Percentiles rank a stretch among this genome's conserved stretches.
phyloP scores from a whole-genome alignment of 805 yeast species.

The Candida ortonii region DNA sequence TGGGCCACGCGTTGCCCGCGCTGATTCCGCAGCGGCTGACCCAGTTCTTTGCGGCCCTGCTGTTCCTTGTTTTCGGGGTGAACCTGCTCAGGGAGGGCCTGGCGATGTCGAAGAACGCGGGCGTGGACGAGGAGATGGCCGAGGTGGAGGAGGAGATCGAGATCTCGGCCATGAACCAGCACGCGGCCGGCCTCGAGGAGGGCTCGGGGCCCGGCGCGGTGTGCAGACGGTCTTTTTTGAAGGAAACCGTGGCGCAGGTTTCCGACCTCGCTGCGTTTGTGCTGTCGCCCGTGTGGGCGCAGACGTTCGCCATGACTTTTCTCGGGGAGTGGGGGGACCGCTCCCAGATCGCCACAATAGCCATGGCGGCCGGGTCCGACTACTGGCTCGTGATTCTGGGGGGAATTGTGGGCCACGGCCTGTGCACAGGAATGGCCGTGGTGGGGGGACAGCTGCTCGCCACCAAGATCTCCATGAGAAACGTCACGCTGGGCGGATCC shows the following conservation, averaged over 20 bases:
- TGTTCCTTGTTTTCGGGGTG: constrained; percentile 81
- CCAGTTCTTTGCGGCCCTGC: constrained; percentile 72
- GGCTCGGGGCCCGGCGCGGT: constrained; percentile 35
- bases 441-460: constrained; percentile 91
- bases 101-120: constrained; percentile 73
- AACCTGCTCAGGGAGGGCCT: constrained; percentile 78
- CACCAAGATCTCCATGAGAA: constrained; percentile 83
- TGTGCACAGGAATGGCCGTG: constrained; percentile 90
- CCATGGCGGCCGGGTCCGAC: constrained; percentile 96
- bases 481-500: constrained; percentile 89
- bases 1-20: constrained; percentile 88
- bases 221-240: constrained; percentile 4
- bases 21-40: constrained; percentile 78
- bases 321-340: constrained; percentile 99
- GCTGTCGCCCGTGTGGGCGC: constrained; percentile 88
- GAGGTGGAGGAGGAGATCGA: constrained; percentile 95
- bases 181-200: constrained; percentile 57
- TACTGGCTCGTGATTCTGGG: constrained; percentile 88
- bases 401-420: constrained; percentile 82
- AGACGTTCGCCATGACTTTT: constrained; percentile 93
- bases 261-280: constrained; percentile 57
- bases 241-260: constrained; percentile 34
- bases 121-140: constrained; percentile 92
- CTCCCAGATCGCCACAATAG: constrained; percentile 96
- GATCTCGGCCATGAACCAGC: constrained; percentile 50